Evolutionary conservation across 208 protist genomes (phyloP), one percentile per base, ranked within the genome.

Genomic region (Acanthamoeba royreba): DNA sequence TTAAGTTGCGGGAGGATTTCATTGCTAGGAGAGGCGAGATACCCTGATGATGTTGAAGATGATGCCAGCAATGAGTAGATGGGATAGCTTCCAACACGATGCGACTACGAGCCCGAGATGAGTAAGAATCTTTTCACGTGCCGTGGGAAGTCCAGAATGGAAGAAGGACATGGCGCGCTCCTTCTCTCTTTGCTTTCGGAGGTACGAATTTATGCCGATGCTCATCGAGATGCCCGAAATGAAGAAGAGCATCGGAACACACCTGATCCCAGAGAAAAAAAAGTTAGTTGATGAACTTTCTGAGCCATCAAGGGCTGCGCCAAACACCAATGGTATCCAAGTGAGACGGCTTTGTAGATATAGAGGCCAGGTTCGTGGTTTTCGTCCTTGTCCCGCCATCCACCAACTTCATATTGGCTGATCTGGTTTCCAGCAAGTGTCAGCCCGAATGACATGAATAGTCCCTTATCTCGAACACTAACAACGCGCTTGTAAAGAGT

Each of bases 141-240:
- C 63, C 28, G 63, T 77, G 8, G 63, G 63, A n/a, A 77, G 63
- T 8, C 33, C 25, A 38, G 63, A 45, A 38, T 77, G 63, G 35
- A 77, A 77, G 63, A 45, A 77, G 19, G 63, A 1, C 63, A 77
- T 77, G 19, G 63, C 63, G 11, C 63, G 9, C 47, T 87, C 77
- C 46, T 55, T 87, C 77, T 87, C 77, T 0, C 77, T 5, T 43
- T 87, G 77, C 47, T 58, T 87, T 9, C 77, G 42, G 1, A 87
- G 77, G 77, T 87, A 87, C 77, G 77, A 87, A 53, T 87, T 87
- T 5, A 87, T 33, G 47, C 42, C 42, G 40, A 87, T 87, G 77
- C 46, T 58, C 77, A 87, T 87, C 42, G 77, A 87, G 28, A 87
- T 58, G 4, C 77, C 77, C 1, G 77, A 87, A 40, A 87, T 87